Evolutionary conservation across 495 filamentous ascomycete species (phyloP), one percentile per base, ranked within the genome.

Genomic region (Tuber indicum): DNA sequence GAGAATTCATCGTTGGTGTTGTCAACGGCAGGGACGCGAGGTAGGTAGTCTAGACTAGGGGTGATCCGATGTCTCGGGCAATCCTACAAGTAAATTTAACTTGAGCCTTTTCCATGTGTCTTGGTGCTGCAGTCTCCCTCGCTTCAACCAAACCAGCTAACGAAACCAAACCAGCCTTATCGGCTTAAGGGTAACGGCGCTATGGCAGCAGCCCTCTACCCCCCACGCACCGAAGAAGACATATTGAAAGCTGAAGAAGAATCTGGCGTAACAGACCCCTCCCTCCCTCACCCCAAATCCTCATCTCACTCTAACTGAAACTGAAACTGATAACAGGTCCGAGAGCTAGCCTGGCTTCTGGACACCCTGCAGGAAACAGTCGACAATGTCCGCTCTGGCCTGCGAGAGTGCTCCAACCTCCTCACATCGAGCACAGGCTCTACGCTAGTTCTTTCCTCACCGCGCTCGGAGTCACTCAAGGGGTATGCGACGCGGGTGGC

Each of bases 281-380:
- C 47, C 52, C 26, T 39, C 45, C 23, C n/a, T n/a, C 52, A 44
- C 23, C 47, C 2, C 32, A 32, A 32, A 17, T 44, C 19, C 72
- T 46, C 52, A 70, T 36, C 46, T 45, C 39, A 3, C 43, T 46
- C 75, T 78, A 70, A 78, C 26, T n/a, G n/a, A n/a, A n/a, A n/a
- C n/a, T n/a, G n/a, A n/a, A n/a, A n/a, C n/a, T 3, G 26, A 16
- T 42, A 19, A 5, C 32, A 83, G 81, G 76, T 81, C 70, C 75
- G 89, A 71, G 96, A 99, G 86, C 87, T 98, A 43, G 86, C 91
- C 84, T 98, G 96, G 96, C 92, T 98, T 10, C 87, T 98, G 73
- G 85, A 88, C 58, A 89, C 91, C 42, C 88, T 98, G 26, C 91
- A 92, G 85, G 89, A 92, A 71, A 93, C 91, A 26, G 88, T 98